These are phyloP conservation scores for Rhododendron ferrugineum DNA, from an alignment of 148 eudicot species.

Conservation along the genomic window DNA sequence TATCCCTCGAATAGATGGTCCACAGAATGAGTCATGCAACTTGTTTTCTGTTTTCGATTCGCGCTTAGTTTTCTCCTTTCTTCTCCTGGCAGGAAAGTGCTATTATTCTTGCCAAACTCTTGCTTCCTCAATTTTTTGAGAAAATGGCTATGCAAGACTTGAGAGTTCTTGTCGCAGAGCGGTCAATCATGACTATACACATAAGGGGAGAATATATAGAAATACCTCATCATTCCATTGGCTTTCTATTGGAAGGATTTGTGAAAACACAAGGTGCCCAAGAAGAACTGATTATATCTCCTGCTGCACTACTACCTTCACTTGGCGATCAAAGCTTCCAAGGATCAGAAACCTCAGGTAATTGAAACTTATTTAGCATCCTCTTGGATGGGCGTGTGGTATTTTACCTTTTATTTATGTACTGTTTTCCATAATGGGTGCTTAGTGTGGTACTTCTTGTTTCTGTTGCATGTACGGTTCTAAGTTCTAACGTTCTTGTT, in stretches of 20 bases:
- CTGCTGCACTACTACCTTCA: conserved; percentile 57
- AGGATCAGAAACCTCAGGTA: conserved; percentile 56
- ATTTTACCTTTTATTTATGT: background rate
- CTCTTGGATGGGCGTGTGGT: background rate
- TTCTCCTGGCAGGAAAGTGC: conserved; percentile 66
- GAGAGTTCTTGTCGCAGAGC: conserved; percentile 72
- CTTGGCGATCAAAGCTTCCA: conserved; percentile 35
- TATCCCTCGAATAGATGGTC: background rate
- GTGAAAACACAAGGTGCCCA: conserved; percentile 44
- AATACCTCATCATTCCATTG: conserved; percentile 58
- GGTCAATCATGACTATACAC: conserved; percentile 57
- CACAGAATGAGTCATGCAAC: background rate
- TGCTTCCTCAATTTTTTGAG: conserved; percentile 80
- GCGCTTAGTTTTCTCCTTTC: background rate
- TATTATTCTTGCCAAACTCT: conserved; percentile 61
- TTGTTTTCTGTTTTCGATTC: background rate
- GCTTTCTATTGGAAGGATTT: conserved; percentile 76
- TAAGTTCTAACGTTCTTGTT: background rate
- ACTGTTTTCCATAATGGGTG: background rate
- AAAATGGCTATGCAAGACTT: conserved; percentile 78
- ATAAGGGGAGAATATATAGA: conserved; percentile 78
- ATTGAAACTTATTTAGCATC: conserved; percentile 6
- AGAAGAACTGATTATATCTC: conserved; percentile 62
- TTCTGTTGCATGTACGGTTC: background rate
- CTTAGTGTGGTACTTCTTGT: background rate